A percentile compares a stretch with the other conserved stretches of the same genome.
phyloP scores from a whole-genome alignment of 257 asterid genomes.

The Linderniella brevidens region DNA sequence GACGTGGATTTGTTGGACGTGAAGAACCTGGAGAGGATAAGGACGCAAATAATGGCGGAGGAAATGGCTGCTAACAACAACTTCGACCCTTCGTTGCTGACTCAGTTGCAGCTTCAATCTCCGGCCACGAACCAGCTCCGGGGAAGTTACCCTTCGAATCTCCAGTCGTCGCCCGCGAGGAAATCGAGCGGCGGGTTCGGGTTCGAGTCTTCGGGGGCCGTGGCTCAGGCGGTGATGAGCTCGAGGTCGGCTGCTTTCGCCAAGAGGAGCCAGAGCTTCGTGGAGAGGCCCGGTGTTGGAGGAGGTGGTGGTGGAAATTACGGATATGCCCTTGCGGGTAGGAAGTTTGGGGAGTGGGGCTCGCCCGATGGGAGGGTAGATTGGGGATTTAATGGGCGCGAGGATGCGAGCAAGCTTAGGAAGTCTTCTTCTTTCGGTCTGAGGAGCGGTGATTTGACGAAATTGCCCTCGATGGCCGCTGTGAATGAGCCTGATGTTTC shows the following conservation, averaged over 20 bases:
- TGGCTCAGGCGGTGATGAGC: constrained; percentile 80
- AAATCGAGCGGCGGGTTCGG: constrained; percentile 37
- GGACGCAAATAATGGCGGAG: constrained; percentile 15
- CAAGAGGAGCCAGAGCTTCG: constrained; percentile 84
- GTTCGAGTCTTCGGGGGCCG: constrained; percentile 72
- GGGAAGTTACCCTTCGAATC: constrained; percentile 52
- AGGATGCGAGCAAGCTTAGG: constrained; percentile 52
- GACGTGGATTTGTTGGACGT: constrained; percentile 41
- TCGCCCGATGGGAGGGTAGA: constrained; percentile 71
- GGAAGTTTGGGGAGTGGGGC: constrained; percentile 46
- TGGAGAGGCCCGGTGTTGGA: constrained; percentile 28
- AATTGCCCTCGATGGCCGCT: constrained; percentile 4
- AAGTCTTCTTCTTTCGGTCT: constrained; percentile 47
- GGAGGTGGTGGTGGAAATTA: constrained; percentile 14
- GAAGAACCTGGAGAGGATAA: constrained; percentile 10
- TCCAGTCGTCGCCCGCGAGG: constrained; percentile 43
- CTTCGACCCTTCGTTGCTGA: constrained; percentile 30
- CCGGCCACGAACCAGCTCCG: constrained; percentile 58
- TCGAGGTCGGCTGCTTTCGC: constrained; percentile 58
- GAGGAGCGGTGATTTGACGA: constrained; percentile 13
- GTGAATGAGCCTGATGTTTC: constrained; percentile 57
- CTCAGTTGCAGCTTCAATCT: constrained; percentile 15
- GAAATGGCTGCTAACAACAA: constrained; percentile 63
- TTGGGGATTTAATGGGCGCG: constrained; percentile 66
- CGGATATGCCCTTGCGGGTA: constrained; percentile 16